These are phyloP conservation scores for Alnus rubra DNA, from an alignment of 306 rosid species.

Conservation along the genomic window DNA sequence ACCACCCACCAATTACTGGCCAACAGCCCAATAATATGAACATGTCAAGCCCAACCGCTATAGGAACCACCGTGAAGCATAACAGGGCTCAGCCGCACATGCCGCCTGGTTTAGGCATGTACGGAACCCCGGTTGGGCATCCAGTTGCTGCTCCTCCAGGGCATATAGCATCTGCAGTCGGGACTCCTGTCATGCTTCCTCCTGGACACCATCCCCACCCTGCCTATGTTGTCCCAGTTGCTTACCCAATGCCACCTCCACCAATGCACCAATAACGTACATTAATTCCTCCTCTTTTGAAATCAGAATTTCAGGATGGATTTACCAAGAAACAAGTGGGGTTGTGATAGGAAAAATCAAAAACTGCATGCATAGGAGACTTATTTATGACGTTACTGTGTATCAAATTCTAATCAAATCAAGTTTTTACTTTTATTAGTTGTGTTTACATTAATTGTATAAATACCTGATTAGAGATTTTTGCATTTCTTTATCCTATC, in stretches of 20 bases:
- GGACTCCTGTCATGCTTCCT: conserved; percentile 96
- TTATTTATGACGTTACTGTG: background rate
- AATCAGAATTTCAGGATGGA: conserved; percentile 28
- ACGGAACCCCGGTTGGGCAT: conserved; percentile 84
- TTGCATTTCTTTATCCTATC: background rate
- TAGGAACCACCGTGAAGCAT: conserved; percentile 66
- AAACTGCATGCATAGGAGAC: background rate
- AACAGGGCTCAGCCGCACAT: conserved; percentile 58
- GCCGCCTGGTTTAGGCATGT: conserved; percentile 76
- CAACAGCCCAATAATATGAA: conserved; percentile 57
- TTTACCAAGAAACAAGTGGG: background rate
- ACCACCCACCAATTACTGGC: conserved; percentile 84
- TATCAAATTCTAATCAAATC: background rate
- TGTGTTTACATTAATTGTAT: background rate
- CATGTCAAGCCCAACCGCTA: conserved; percentile 45
- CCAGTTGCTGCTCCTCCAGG: conserved; percentile 79
- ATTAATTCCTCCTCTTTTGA: conserved; percentile 5
- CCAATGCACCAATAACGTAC: conserved; percentile 74
- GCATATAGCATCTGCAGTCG: conserved; percentile 89
- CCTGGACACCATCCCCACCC: conserved; percentile 62
- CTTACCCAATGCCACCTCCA: conserved; percentile 96
- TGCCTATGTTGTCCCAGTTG: conserved; percentile 82
- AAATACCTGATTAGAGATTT: background rate
- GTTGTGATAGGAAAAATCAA: conserved; percentile 23
- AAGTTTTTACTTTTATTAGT: background rate